Base-by-base conservation (phyloP, 768 basidiomycete genomes). In the Mycena indigotica region DNA sequence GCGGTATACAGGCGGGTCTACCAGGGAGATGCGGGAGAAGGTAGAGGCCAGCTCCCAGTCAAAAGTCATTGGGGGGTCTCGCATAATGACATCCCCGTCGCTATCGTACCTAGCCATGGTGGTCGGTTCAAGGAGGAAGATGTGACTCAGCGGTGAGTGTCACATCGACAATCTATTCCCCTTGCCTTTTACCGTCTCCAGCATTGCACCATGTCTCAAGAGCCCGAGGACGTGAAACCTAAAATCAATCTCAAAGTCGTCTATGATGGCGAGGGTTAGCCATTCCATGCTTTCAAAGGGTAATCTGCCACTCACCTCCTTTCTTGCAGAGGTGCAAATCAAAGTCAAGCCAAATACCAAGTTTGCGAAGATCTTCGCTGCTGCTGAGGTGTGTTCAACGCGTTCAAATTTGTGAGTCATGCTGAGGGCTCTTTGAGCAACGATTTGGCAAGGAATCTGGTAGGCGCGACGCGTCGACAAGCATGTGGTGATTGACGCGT, bases 341-440 rank as follows among this genome's bases (percentile, higher is more conserved):
- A 88, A 88, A 67, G 86, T 88, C 12, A 87, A 85, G 58, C 58
- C 77, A 1, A 82, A 80, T 30, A 88, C 82, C 77, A 74, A 75
- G n/a, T 87, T 89, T 62, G 68, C 73, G 35, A 88, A 88, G 70
- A 82, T 88, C 24, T 88, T 89, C 56, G 78, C 84, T 17, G 86
- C 85, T 16, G 83, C 84, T 2, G 84, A 87, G 78, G 87, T 87
- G 62, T 23, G 81, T 74, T 29, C 10, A 10, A 30, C 19, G 40
- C 29, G 50, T 28, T 35, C 51, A 26, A 39, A 10, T 16, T 5
- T 19, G 16, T 40, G 12, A 29, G n/a, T 21, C 29, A 8, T 19
- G 17, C 25, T 29, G 13, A 32, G 44, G 38, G 23, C 50, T 29
- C 41, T 53, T 51, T 13, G 62, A 88, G 86, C 79, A 84, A 78